Base-by-base conservation (phyloP, 2,329 filamentous ascomycete genomes). In the Didymosphaeria variabile region DNA sequence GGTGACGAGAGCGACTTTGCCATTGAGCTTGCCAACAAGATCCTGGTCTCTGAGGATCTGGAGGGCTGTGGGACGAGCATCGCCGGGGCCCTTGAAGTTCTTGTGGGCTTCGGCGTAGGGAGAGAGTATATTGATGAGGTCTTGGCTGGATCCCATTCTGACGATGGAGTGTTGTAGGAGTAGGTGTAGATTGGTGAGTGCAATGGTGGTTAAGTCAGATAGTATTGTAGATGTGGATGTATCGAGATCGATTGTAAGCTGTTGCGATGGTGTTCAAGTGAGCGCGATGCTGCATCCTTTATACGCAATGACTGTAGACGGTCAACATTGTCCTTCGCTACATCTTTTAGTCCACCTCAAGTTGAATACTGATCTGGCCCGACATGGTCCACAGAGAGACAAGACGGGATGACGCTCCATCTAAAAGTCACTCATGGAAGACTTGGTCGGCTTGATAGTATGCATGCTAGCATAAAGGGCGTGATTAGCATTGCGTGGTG, bases 11-110 rank as follows among this genome's bases (percentile, higher is more conserved):
- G 60, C 26, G 38, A 64, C 71, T 56, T 68, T 67, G 34, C 60
- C 66, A 6, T 70, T 59, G 7, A 78, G 67, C 5, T 60, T 55
- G 21, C 79, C 76, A 52, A 70, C 60, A 9, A 77, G 67, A 7
- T 61, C 55, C 21, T 80, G 76, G 51, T 80, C 78, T 15, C 71
- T 57, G 54, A 81, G 54, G 46, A 81, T 75, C 49, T 79, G 70
- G 0, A 78, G 54, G 2, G 79, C 79, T 1, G 79, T 81, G 17
- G 79, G 79, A 3, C 79, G 72, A 32, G 69, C 64, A 58, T 81
- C 80, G 1, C 79, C 79, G 0, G 79, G 72, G 0, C 79, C 80
- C 36, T 67, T 55, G 36, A 60, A 59, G 29, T 63, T 55, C 36
- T 63, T 51, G 47, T 66, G 63, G 42, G 29, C 57, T 26, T 57